Evolutionary conservation across 1,284 basidiomycete genomes (phyloP), one percentile per base, ranked within the genome.

Genomic region (Irpex sp.): DNA sequence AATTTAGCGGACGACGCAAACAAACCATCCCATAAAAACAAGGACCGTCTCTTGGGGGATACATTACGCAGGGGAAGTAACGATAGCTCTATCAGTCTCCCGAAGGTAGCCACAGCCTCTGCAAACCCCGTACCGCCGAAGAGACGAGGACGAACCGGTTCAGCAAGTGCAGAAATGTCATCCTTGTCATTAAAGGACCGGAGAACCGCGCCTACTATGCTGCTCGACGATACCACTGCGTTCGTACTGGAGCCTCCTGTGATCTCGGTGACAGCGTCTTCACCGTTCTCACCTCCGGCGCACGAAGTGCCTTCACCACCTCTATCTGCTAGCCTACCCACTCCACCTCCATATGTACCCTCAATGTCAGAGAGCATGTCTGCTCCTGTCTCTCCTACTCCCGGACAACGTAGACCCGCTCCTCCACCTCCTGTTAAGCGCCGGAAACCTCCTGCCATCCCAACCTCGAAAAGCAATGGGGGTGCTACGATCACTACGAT

Each of bases 381-480:
- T 54, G 53, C 53, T 21, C 67, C 67, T 7, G 61, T 68, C 53
- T 60, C 65, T 33, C 76, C 74, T 26, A 53, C 55, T 3, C 58
- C 63, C 11, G 36, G 49, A 8, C 63, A 61, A 8, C 76, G 81
- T 50, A 72, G 81, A 50, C 71, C 78, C 1, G 77, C 82, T 0
- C 87, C 87, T 6, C 78, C 84, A 26, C 85, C 87, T 11, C 70
- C 70, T 39, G 21, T 21, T 21, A 84, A 83, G 67, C 77, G 88
- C 50, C 78, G 88, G 66, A 88, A 87, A 66, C 83, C 88, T 1
- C 87, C 88, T 55, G 85, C 88, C 13, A 77, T 86, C 49, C 88
- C 88, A 3, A 74, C 78, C 1, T 76, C 75, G 55, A 75, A 73
- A 59, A 79, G 79, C 3, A 75, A 78, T 58, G 68, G 78, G 6